A percentile compares a stretch with the other conserved stretches of the same genome.
Conservation (phyloP, 2,329 filamentous ascomycete species). For the Arthrobotrys pseudoclavata region DNA sequence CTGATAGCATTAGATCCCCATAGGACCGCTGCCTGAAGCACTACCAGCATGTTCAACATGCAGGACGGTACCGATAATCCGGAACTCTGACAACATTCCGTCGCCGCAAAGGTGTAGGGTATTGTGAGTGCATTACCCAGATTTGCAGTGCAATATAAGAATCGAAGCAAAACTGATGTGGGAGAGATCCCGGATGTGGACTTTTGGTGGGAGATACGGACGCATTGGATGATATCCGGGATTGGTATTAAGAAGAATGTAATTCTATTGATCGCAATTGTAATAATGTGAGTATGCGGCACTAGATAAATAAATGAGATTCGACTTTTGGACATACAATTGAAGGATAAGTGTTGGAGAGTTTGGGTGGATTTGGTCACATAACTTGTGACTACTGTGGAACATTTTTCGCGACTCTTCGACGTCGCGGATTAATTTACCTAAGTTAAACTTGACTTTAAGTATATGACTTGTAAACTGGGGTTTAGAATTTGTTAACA, state of each 20-base stretch:
- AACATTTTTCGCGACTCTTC: constrained; percentile 29
- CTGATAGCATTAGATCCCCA: constrained; percentile 45
- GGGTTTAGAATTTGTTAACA: no score
- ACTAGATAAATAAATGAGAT: neutral
- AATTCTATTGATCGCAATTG: constrained; percentile 8
- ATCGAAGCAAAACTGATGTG: constrained; percentile 41
- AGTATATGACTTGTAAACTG: no score
- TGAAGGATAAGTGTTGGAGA: constrained; percentile 27
- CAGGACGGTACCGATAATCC: constrained; percentile 26
- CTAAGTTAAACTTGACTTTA: neutral
- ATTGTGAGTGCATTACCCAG: constrained; percentile 54
- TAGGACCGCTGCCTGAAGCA: constrained; percentile 34
- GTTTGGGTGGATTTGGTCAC: constrained; percentile 52
- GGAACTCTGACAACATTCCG: constrained; percentile 41
- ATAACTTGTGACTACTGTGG: constrained; percentile 53
- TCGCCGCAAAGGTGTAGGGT: constrained; percentile 53
- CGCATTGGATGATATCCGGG: constrained; percentile 51
- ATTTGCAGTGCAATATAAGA: constrained; percentile 51
- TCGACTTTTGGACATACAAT: constrained; percentile 24
- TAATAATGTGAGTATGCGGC: constrained; percentile 17
- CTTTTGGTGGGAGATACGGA: constrained; percentile 32
- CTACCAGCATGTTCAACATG: constrained; percentile 37
- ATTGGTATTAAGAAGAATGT: constrained; percentile 46
- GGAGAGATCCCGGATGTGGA: constrained; percentile 51
- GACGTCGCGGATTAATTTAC: neutral